Evolutionary conservation across 148 eudicot species (phyloP), one percentile per base, ranked within the genome.

Genomic region (Fagopyrum homotropicum): DNA sequence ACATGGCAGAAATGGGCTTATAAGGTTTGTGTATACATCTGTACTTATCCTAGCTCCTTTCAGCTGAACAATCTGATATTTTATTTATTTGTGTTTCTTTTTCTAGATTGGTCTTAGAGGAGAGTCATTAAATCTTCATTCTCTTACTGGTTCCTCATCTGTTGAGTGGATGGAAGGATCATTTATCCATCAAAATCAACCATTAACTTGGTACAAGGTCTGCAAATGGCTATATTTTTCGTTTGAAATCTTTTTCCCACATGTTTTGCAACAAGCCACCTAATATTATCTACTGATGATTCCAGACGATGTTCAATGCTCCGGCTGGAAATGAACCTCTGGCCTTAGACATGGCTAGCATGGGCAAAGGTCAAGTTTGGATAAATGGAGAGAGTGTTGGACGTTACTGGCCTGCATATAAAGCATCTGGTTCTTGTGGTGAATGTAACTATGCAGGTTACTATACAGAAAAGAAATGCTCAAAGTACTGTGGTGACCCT

Each of bases 351-450:
- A 89, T 91, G 97, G 82, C 84, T 44, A 86, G 81, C 69, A 91
- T 91, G 93, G 91, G 97, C 30, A 91, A 91, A 83, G 97, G 97
- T 73, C 90, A 91, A 85, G 84, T 89, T 51, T 91, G 97, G 97
- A 81, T 91, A 75, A 89, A 91, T 35, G 93, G 97, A 47, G 84
- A 91, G 73, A 89, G 88, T 73, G 64, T 89, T 51, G 97, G 97
- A 55, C 93, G 93, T 69, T 86, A 91, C 70, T 91, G 97, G 97
- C 92, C 94, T 76, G 93, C 85, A 40, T 88, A 89, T 70, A 87
- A 72, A 76, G 97, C 97, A 61, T 77, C 79, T 16, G 97, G 97
- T 51, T 69, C 81, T 75, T 91, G 97, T 78, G 78, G 81, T 7
- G 80, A 81, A 26, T 92, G 97, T 72, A 84, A 76, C 66, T 92